Conservation (phyloP, 768 basidiomycete genomes). For the Leucosporidium yakuticum region DNA sequence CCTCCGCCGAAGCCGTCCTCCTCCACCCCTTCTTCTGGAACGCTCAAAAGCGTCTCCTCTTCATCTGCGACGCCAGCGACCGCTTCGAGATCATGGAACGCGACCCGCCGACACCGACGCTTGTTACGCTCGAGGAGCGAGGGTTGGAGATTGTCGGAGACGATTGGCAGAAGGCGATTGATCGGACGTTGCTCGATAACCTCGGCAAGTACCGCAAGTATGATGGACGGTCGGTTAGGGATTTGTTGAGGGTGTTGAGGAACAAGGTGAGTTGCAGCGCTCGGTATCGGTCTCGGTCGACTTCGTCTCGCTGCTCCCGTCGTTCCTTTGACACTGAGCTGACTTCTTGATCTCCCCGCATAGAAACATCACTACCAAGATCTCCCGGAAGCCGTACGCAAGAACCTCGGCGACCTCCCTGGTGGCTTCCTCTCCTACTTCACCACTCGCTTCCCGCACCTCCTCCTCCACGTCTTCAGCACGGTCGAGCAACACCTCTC, state of each 20-base stretch:
- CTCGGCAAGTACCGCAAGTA: constrained; percentile 97
- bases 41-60: constrained; percentile 70
- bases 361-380: constrained; percentile 99
- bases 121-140: constrained; percentile 66
- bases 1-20: constrained; percentile 78
- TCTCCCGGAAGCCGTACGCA: constrained; percentile 81
- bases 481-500: constrained; percentile 69
- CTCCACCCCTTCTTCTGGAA: constrained; percentile 98
- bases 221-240: constrained; percentile 81
- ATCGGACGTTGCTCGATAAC: constrained; percentile 86
- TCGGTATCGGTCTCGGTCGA: background rate
- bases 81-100: constrained; percentile 96
- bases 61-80: constrained; percentile 96
- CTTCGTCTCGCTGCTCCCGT: background rate
- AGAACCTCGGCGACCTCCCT: constrained; percentile 82
- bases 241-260: constrained; percentile 81
- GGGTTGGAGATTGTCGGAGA: constrained; percentile 69
- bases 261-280: constrained; percentile 66
- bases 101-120: constrained; percentile 72
- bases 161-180: constrained; percentile 82
- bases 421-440: constrained; percentile 90
- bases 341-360: background rate
- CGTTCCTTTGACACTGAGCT: background rate
- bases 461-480: constrained; percentile 87
- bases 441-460: constrained; percentile 78